Evolutionary conservation across 2,329 filamentous ascomycete genomes (phyloP).

Genomic region (Fusarium acutatum): DNA sequence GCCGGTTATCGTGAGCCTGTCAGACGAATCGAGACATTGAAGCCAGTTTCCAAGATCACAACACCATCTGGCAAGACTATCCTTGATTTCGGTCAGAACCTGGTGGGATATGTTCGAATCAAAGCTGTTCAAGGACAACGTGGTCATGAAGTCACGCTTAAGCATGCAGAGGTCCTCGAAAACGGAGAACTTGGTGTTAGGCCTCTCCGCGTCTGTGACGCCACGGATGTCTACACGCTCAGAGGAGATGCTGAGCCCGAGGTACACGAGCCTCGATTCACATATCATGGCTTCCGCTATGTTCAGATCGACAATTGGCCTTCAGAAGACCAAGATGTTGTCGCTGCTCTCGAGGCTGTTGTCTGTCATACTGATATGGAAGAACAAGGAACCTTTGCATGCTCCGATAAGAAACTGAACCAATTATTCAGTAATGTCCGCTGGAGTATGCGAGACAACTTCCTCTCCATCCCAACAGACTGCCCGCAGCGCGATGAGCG

Average conservation of each 20-base stretch:
- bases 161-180: constrained; percentile 65
- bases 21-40: constrained; percentile 45
- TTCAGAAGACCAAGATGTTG: constrained; percentile 30
- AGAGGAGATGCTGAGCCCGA: constrained; percentile 25
- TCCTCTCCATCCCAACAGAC: constrained; percentile 65
- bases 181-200: constrained; percentile 51
- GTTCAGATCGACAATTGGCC: constrained; percentile 58
- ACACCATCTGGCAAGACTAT: constrained; percentile 54
- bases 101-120: constrained; percentile 60
- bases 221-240: constrained; percentile 56
- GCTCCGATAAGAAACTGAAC: constrained; percentile 62
- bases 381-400: constrained; percentile 59
- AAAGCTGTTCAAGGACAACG: constrained; percentile 45
- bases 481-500: constrained; percentile 65
- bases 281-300: constrained; percentile 65
- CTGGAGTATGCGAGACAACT: constrained; percentile 68
- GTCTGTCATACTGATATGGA: constrained; percentile 63
- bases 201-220: constrained; percentile 57
- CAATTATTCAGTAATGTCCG: constrained; percentile 62
- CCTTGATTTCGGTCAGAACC: constrained; percentile 66
- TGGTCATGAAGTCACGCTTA: constrained; percentile 54
- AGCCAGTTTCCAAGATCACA: constrained; percentile 43
- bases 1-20: constrained; percentile 56
- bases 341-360: constrained; percentile 40
- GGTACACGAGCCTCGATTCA: constrained; percentile 56